phyloP scores from a whole-genome alignment of 2,329 filamentous ascomycete genomes.

The Penicillium decumbens region DNA sequence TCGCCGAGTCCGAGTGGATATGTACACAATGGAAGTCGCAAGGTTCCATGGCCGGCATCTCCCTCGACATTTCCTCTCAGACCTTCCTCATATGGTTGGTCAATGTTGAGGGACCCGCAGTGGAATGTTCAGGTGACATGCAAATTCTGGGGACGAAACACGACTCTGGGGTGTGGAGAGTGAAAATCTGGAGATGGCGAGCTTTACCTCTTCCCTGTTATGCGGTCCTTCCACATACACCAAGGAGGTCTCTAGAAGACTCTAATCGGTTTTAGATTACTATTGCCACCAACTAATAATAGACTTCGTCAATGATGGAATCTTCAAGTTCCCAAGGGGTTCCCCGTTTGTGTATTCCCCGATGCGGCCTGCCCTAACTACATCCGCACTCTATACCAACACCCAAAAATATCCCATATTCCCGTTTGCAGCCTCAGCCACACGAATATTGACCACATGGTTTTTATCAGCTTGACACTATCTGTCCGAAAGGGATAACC shows the following conservation, averaged over 20 bases:
- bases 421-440: conserved; percentile 3
- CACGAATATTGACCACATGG: background rate
- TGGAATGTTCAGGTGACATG: background rate
- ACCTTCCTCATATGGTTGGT: too few relatives aligned
- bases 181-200: conserved; percentile 13
- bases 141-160: conserved; percentile 5
- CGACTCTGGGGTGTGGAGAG: conserved; percentile 7
- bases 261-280: too few relatives aligned
- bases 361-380: conserved; percentile 16
- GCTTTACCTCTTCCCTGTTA: background rate
- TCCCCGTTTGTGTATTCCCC: conserved; percentile 2
- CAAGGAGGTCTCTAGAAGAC: too few relatives aligned
- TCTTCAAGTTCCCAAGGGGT: conserved; percentile 2
- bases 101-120: too few relatives aligned
- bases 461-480: background rate
- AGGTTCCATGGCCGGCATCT: conserved; percentile 2
- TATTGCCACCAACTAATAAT: background rate
- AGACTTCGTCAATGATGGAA: background rate
- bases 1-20: too few relatives aligned
- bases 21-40: background rate
- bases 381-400: background rate
- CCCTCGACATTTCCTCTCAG: too few relatives aligned
- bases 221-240: background rate
- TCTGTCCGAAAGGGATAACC: background rate
- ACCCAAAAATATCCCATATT: background rate